These are phyloP conservation scores for Gossypium aridum DNA, from an alignment of 441 rosid genomes.

Conservation along the genomic window DNA sequence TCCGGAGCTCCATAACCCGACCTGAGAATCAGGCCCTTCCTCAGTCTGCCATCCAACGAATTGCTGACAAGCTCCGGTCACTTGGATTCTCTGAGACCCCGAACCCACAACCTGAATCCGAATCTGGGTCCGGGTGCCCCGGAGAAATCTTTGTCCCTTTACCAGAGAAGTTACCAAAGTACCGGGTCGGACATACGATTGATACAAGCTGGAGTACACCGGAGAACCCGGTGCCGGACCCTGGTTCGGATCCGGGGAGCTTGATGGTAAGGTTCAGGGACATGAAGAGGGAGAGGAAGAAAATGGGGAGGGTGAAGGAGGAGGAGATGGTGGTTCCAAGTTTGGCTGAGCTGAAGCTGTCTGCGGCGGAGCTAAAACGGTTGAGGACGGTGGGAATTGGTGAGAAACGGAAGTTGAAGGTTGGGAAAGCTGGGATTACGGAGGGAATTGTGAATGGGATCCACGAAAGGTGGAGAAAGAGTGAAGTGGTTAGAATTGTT, in stretches of 20 bases:
- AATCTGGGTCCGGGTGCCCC: slow-evolving; percentile 16
- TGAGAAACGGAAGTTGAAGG: slow-evolving; percentile 61
- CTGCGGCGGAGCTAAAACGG: slow-evolving; percentile 56
- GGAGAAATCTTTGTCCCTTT: slow-evolving; percentile 86
- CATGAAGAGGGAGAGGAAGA: slow-evolving; percentile 41
- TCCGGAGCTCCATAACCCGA: slow-evolving; percentile 33
- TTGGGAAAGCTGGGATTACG: slow-evolving; percentile 92
- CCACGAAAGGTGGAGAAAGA: slow-evolving; percentile 91
- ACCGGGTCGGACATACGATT: slow-evolving; percentile 82
- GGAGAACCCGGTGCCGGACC: slow-evolving; percentile 70
- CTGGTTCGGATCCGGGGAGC: slow-evolving; percentile 72
- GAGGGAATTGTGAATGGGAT: slow-evolving; percentile 97
- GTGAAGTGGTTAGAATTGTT: slow-evolving; percentile 76
- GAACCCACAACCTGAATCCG: slow-evolving; percentile 8
- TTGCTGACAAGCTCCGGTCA: slow-evolving; percentile 87
- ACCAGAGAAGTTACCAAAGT: slow-evolving; percentile 55
- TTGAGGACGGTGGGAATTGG: slow-evolving; percentile 59
- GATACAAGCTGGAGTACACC: slow-evolving; percentile 99
- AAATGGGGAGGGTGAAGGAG: slow-evolving; percentile 31
- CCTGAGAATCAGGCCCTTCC: slow-evolving; percentile 31
- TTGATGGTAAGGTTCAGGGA: slow-evolving; percentile 54
- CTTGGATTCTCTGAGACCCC: slow-evolving; percentile 55
- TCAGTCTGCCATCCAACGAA: slow-evolving; percentile 76
- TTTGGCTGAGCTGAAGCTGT: slow-evolving; percentile 69
- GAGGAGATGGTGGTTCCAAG: slow-evolving; percentile 45